Base-by-base conservation (phyloP, 2,329 filamentous ascomycete genomes). In the Didymella lethalis region DNA sequence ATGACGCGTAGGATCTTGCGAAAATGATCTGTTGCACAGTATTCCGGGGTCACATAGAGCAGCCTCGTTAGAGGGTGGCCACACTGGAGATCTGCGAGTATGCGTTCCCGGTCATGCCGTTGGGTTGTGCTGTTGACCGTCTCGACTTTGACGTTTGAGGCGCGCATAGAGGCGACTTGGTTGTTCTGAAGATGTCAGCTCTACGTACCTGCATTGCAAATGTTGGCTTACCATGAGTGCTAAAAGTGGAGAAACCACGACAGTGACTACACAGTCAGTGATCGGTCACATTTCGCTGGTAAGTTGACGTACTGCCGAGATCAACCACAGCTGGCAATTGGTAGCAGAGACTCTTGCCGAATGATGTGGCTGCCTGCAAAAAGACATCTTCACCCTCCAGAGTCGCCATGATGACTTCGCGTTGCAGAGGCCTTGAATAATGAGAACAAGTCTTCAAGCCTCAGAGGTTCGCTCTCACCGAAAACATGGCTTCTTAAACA, bases 321-420 rank as follows among this genome's bases (percentile, higher is more conserved):
- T 94, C 90, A 56, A 97, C 88, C 31, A 97, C 88, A 25, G 93
- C 93, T 8, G 93, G 93, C 1, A 97, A 83, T 75, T 97, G 93
- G 74, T 94, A 97, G 79, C 94, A 97, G 52, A 97, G 78, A 71
- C 92, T 96, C 78, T 97, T 97, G 41, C 93, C 94, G 75, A 97
- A 97, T 10, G 90, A 92, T 3, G 91, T 93, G 54, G 91, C 91
- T 46, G 94, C 94, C 77, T 97, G 94, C 0, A 98, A 85, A 72
- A 96, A 97, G 43, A 98, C 90, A 88, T 98, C 94, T 63, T 93
- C 84, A 16, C 92, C 90, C 55, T 90, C 86, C 8, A 97, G 83
- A 2, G 91, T 91, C 7, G 92, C 90, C 57, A 85, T 83, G 54
- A 98, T 94, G 56, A 97, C 93, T 71, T 98, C 93, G 59, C 91